A percentile compares a stretch with the other conserved stretches of the same genome.
Conservation (phyloP, 2,329 filamentous ascomycete genomes). For the Tolypocladium ophioglossoides region DNA sequence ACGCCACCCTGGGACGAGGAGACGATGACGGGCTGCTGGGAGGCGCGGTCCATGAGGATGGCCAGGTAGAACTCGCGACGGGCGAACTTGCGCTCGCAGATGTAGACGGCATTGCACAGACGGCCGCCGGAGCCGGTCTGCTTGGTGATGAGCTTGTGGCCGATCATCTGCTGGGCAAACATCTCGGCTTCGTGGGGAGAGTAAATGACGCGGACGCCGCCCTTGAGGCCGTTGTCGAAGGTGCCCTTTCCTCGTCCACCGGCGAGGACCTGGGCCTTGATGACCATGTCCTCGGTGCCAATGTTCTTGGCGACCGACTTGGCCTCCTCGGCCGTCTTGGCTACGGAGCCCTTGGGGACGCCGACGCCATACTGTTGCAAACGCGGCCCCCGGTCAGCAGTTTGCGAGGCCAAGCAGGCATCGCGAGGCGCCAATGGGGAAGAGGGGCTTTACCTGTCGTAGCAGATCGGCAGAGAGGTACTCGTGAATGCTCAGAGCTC, state of each 20-base stretch:
- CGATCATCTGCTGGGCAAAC: constrained; percentile 99
- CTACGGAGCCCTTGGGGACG: constrained; percentile 82
- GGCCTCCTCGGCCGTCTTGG: constrained; percentile 73
- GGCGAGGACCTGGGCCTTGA: constrained; percentile 98
- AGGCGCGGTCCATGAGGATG: constrained; percentile 92
- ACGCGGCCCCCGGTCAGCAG: constrained; percentile 6
- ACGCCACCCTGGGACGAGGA: constrained; percentile 97
- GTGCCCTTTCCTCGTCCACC: constrained; percentile 95
- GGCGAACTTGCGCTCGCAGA: constrained; percentile 99
- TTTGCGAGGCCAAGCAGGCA: neutral
- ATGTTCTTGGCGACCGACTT: constrained; percentile 86
- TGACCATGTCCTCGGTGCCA: constrained; percentile 93
- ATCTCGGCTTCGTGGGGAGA: constrained; percentile 93
- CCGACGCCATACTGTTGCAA: constrained; percentile 74
- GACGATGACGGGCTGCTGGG: constrained; percentile 89
- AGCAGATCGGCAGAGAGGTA: constrained; percentile 92
- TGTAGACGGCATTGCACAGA: constrained; percentile 95
- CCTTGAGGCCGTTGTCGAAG: constrained; percentile 98
- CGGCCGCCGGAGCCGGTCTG: constrained; percentile 91
- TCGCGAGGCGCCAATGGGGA: constrained; percentile 4
- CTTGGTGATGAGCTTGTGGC: constrained; percentile 99
- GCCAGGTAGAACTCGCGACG: constrained; percentile 98
- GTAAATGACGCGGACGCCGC: constrained; percentile 97
- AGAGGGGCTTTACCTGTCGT: constrained; percentile 44
- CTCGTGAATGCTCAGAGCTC: constrained; percentile 94